These are phyloP conservation scores for Cadophora luteo-olivacea DNA, from an alignment of 2,329 filamentous ascomycete species.

Conservation along the genomic window DNA sequence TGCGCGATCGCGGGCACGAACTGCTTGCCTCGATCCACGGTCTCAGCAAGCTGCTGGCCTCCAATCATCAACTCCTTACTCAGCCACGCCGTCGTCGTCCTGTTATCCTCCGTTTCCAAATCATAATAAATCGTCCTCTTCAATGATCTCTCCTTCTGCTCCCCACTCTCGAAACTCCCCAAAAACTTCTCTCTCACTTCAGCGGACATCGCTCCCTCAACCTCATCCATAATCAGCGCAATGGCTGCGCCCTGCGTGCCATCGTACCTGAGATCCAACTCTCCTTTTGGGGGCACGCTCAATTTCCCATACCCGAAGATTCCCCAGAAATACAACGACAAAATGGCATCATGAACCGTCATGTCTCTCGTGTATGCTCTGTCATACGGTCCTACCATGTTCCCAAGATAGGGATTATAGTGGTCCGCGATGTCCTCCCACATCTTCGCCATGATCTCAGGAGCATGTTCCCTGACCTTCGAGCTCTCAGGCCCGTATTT, in stretches of 20 bases:
- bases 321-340: conserved; percentile 52
- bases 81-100: conserved; percentile 50
- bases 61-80: conserved; percentile 53
- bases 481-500: conserved; percentile 62
- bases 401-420: conserved; percentile 64
- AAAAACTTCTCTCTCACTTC: conserved; percentile 44
- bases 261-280: conserved; percentile 51
- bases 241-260: conserved; percentile 50
- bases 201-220: conserved; percentile 41
- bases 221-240: conserved; percentile 48
- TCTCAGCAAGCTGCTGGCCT: conserved; percentile 47
- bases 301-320: conserved; percentile 50
- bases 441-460: conserved; percentile 56
- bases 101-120: conserved; percentile 42
- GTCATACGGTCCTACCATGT: conserved; percentile 69
- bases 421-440: conserved; percentile 59
- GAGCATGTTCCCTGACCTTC: conserved; percentile 58
- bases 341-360: conserved; percentile 52
- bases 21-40: conserved; percentile 48
- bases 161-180: conserved; percentile 45
- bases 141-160: conserved; percentile 39
- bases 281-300: conserved; percentile 47
- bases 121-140: conserved; percentile 47
- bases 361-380: conserved; percentile 67
- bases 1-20: conserved; percentile 55